Evolutionary conservation across 768 basidiomycete genomes (phyloP), one percentile per base, ranked within the genome.

Genomic region (Lanmaoa rubissima): DNA sequence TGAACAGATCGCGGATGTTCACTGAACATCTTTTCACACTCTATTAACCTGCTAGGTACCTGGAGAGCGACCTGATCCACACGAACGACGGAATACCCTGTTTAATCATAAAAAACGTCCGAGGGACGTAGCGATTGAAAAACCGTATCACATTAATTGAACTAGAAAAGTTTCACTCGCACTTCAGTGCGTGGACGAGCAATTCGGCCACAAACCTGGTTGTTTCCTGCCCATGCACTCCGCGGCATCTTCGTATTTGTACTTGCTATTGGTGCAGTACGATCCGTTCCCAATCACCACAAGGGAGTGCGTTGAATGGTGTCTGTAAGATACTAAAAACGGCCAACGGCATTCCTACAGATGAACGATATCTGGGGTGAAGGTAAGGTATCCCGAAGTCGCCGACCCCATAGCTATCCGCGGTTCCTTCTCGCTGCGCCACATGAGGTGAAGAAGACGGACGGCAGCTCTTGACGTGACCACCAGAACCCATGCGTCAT

Each of bases 51-150:
- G 41, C 45, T 31, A 42, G 31, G 58, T 59, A 43, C 53, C 58
- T 58, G 48, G 43, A 26, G 21, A 42, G 36, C 45, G 65, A 59
- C 60, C 56, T 60, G 68, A 62, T 67, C 63, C 67, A 60, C 62
- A 67, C 45, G 54, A 57, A 56, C 44, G 31, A 58, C 36, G 52
- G 36, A 56, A 51, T 44, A 32, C 42, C 35, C 17, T 26, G 50
- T 44, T 51, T 34, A 44, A 48, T 55, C 21, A 40, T 41, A 51
- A 28, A 45, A 31, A 48, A 47, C 28, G 21, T 49, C 38, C 51
- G 31, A 39, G 54, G 34, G 24, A 44, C 19, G 28, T 31, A 52
- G 36, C 17, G 48, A 60, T 54, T 46, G 40, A 56, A 51, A 53
- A 24, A 14, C 43, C 24, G 50, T 56, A 38, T 38, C 45, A 28